Conservation (phyloP, 2,329 filamentous ascomycete species). For the Neonectria coccinea region DNA sequence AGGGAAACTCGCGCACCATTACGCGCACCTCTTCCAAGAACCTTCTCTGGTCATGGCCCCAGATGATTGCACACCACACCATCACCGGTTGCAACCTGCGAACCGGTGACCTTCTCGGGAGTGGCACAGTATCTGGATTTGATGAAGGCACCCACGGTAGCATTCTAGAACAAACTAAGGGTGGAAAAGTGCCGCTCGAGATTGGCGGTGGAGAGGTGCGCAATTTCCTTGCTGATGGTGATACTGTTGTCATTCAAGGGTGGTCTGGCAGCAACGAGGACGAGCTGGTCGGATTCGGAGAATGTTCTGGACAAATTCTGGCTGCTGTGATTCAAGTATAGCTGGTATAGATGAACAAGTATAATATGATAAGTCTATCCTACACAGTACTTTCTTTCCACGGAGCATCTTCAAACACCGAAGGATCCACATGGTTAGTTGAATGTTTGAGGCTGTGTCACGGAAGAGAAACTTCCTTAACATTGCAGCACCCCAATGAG, state of each 20-base stretch:
- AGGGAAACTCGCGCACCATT: slow-evolving; percentile 47
- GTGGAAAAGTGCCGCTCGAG: slow-evolving; percentile 72
- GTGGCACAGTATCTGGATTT: slow-evolving; percentile 78
- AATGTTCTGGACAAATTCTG: slow-evolving; percentile 32
- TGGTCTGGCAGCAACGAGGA: slow-evolving; percentile 30
- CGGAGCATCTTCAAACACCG: not conserved
- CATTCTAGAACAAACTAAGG: slow-evolving; percentile 77
- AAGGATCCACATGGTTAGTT: not conserved
- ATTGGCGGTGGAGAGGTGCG: slow-evolving; percentile 70
- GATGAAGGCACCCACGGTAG: slow-evolving; percentile 74
- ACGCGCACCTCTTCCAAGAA: slow-evolving; percentile 49
- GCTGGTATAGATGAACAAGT: not conserved
- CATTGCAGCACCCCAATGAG: too few species aligned
- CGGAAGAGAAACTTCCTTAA: not conserved
- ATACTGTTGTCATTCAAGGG: slow-evolving; percentile 35
- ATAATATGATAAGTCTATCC: not conserved
- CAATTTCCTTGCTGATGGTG: slow-evolving; percentile 39
- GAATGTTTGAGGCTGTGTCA: not conserved
- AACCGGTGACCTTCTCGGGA: slow-evolving; percentile 80
- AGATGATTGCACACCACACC: slow-evolving; percentile 86
- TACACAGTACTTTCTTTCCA: not conserved
- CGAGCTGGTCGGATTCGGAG: slow-evolving; percentile 37
- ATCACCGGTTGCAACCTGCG: slow-evolving; percentile 81
- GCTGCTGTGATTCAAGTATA: slow-evolving; percentile 14
- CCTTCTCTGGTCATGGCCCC: slow-evolving; percentile 83